These are phyloP conservation scores for Ganoderma leucocontextum DNA, from an alignment of 1,284 basidiomycete species.

Conservation along the genomic window DNA sequence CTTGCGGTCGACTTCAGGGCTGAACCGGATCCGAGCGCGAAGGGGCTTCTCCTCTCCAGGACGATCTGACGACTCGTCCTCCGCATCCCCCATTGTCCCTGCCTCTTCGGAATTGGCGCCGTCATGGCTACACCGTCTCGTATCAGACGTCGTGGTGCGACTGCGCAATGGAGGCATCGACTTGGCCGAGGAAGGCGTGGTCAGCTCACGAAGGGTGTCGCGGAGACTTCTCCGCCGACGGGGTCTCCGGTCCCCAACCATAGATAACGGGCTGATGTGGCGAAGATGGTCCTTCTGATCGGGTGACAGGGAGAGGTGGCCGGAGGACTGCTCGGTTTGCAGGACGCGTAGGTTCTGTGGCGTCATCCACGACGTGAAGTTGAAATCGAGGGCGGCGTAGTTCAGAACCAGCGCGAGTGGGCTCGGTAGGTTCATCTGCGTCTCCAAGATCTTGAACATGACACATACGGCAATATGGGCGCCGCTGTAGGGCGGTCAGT, in stretches of 20 bases:
- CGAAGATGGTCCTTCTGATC: slow-evolving; percentile 90
- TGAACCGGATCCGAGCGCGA: slow-evolving; percentile 64
- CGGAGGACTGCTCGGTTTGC: slow-evolving; percentile 83
- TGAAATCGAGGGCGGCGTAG: slow-evolving; percentile 91
- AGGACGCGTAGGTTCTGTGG: slow-evolving; percentile 86
- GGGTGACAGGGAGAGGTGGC: slow-evolving; percentile 71
- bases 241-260: slow-evolving; percentile 75
- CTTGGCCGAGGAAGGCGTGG: slow-evolving; percentile 34
- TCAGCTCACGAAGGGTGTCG: slow-evolving; percentile 47
- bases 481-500: slow-evolving; percentile 59
- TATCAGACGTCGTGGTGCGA: slow-evolving; percentile 29
- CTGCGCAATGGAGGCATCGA: slow-evolving; percentile 32
- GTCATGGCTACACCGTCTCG: slow-evolving; percentile 10
- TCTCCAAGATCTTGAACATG: slow-evolving; percentile 85
- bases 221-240: slow-evolving; percentile 62
- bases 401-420: slow-evolving; percentile 87
- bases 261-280: slow-evolving; percentile 86
- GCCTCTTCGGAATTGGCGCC: slow-evolving; percentile 34
- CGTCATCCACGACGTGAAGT: slow-evolving; percentile 98
- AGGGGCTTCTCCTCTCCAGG: slow-evolving; percentile 67
- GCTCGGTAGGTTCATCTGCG: slow-evolving; percentile 58
- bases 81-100: slow-evolving; percentile 56
- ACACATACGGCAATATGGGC: slow-evolving; percentile 86
- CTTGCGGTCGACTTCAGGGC: slow-evolving; percentile 30
- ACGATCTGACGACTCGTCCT: slow-evolving; percentile 51